These are phyloP conservation scores for Poa pratensis DNA, from an alignment of 176 grass and related monocot genomes.

Conservation along the genomic window DNA sequence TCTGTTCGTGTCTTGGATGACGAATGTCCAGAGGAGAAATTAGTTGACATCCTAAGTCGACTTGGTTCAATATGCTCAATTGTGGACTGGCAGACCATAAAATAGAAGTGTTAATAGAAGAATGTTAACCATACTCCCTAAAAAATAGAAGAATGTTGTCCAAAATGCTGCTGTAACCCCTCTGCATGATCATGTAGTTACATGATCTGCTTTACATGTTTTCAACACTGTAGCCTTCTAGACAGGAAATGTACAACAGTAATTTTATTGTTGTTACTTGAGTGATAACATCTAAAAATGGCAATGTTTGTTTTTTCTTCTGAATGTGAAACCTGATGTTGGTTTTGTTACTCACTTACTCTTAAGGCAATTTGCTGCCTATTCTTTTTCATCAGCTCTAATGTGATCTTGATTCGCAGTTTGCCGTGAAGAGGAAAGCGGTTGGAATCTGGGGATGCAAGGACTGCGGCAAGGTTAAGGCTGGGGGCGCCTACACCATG, in stretches of 20 bases:
- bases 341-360: too few relatives aligned
- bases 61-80: background rate
- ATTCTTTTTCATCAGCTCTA: background rate
- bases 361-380: background rate
- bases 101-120: too few relatives aligned
- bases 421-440: conserved; percentile 86
- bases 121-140: background rate
- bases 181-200: too few relatives aligned
- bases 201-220: too few relatives aligned
- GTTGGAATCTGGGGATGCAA: conserved; percentile 92
- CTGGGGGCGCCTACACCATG: conserved; percentile 81
- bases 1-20: background rate
- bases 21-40: background rate
- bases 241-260: too few relatives aligned
- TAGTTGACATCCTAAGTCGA: background rate
- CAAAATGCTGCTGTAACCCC: too few relatives aligned
- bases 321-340: too few relatives aligned
- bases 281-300: too few relatives aligned
- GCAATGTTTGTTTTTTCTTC: too few relatives aligned
- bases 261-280: too few relatives aligned
- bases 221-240: too few relatives aligned
- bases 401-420: conserved; percentile 35
- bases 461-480: conserved; percentile 85
- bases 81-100: background rate
- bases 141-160: too few relatives aligned